These are phyloP conservation scores for Aspergillus bombycis DNA, from an alignment of 2,329 filamentous ascomycete species.

Conservation along the genomic window DNA sequence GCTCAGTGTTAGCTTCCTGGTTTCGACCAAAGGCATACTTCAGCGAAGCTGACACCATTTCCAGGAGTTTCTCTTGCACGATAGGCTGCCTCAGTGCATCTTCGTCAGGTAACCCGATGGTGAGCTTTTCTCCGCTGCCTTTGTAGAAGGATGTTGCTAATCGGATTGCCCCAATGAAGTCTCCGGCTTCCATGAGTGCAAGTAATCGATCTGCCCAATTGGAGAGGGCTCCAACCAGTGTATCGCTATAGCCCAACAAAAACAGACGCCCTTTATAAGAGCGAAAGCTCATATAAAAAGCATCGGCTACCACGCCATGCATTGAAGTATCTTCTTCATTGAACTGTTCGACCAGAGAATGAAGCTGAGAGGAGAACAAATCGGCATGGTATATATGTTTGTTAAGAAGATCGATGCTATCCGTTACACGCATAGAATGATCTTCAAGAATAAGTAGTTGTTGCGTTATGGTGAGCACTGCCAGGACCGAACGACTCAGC, in stretches of 20 bases:
- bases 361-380: conserved; percentile 84
- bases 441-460: conserved; percentile 92
- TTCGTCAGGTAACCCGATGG: conserved; percentile 89
- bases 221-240: conserved; percentile 86
- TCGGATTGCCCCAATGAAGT: conserved; percentile 88
- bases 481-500: conserved; percentile 90
- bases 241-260: conserved; percentile 87
- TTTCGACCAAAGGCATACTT: conserved; percentile 80
- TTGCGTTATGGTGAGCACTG: conserved; percentile 91
- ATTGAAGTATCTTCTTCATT: conserved; percentile 86
- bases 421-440: conserved; percentile 82
- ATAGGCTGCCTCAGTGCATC: conserved; percentile 73
- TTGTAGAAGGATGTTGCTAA: conserved; percentile 91
- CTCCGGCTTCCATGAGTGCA: conserved; percentile 94
- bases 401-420: conserved; percentile 88
- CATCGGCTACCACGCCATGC: conserved; percentile 95
- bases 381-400: conserved; percentile 92
- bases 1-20: conserved; percentile 50
- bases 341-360: conserved; percentile 80
- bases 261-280: conserved; percentile 94
- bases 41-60: conserved; percentile 90
- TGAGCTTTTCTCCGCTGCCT: conserved; percentile 89
- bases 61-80: conserved; percentile 84
- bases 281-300: conserved; percentile 97
- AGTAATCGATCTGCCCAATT: conserved; percentile 96